Evolutionary conservation across 306 rosid genomes (phyloP).

Genomic region (Trifolium repens): DNA sequence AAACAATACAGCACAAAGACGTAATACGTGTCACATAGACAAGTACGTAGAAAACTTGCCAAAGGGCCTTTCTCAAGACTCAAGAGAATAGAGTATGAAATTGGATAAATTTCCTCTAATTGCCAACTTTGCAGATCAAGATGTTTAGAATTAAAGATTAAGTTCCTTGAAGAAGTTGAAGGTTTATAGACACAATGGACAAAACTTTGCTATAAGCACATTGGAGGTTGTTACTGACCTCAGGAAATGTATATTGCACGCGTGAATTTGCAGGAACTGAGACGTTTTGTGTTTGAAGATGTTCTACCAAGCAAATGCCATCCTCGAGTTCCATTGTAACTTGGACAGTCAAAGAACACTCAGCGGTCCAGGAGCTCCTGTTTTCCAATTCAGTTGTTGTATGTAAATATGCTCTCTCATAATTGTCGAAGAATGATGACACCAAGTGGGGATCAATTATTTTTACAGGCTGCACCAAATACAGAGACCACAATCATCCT

Average conservation of each 20-base stretch:
- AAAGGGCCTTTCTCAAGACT: constrained; percentile 14
- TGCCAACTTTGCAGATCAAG: constrained; percentile 28
- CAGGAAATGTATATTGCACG: constrained; percentile 76
- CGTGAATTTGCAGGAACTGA: constrained; percentile 69
- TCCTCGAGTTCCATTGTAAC: constrained; percentile 77
- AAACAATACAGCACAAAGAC: constrained; percentile 21
- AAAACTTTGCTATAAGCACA: constrained; percentile 32
- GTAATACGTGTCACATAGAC: constrained; percentile 13
- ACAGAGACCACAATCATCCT: constrained; percentile 40
- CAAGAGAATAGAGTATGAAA: constrained; percentile 31
- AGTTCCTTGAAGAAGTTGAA: constrained; percentile 15
- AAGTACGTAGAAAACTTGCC: constrained; percentile 5
- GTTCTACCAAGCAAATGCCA: constrained; percentile 68
- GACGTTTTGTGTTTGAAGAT: constrained; percentile 68
- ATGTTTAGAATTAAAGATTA: constrained; percentile 25
- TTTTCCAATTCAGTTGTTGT: constrained; percentile 79
- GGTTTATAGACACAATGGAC: constrained; percentile 14
- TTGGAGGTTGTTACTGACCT: constrained; percentile 58
- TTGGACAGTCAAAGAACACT: constrained; percentile 83
- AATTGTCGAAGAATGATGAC: constrained; percentile 78
- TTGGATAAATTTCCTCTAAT: constrained; percentile 19
- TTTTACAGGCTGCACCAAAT: constrained; percentile 87
- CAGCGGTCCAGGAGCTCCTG: constrained; percentile 67
- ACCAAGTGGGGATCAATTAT: constrained; percentile 93
- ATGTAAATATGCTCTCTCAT: constrained; percentile 80